Conservation (phyloP, 495 filamentous ascomycete species). For the Podospora fimiseda region DNA sequence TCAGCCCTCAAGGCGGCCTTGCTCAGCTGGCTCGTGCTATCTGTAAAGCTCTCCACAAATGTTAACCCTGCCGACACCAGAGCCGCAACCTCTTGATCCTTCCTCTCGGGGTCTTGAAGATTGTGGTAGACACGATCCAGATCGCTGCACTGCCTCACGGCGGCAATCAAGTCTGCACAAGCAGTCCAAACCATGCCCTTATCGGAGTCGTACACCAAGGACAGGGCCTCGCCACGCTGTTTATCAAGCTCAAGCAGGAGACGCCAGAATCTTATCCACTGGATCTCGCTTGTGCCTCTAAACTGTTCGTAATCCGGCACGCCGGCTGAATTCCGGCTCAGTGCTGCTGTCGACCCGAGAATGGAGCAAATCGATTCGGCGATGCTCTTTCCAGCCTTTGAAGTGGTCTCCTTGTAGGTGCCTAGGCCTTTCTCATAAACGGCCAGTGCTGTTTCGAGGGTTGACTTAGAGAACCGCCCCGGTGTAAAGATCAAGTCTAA, state of each 20-base stretch:
- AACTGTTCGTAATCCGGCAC: slow-evolving; percentile 69
- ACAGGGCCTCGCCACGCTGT: slow-evolving; percentile 69
- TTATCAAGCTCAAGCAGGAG: slow-evolving; percentile 80
- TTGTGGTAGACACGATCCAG: slow-evolving; percentile 67
- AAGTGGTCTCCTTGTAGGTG: slow-evolving; percentile 30
- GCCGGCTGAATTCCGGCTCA: slow-evolving; percentile 53
- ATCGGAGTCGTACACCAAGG: slow-evolving; percentile 64
- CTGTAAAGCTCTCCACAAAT: slow-evolving; percentile 56
- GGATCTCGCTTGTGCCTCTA: slow-evolving; percentile 61
- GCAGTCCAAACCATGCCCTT: slow-evolving; percentile 74
- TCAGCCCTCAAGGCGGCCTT: slow-evolving; percentile 57
- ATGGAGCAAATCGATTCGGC: slow-evolving; percentile 66
- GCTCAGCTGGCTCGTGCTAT: slow-evolving; percentile 55
- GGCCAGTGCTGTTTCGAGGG: slow-evolving; percentile 73
- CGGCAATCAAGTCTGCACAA: slow-evolving; percentile 68
- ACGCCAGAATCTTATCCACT: slow-evolving; percentile 87
- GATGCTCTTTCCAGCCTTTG: slow-evolving; percentile 42
- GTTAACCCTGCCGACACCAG: slow-evolving; percentile 54
- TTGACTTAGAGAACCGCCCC: slow-evolving; percentile 64
- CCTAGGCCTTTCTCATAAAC: slow-evolving; percentile 62
- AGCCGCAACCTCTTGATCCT: slow-evolving; percentile 31
- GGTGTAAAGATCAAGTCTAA: slow-evolving; percentile 73
- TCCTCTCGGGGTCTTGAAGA: slow-evolving; percentile 27
- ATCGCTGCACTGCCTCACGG: slow-evolving; percentile 70
- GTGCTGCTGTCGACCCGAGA: slow-evolving; percentile 55